phyloP scores from a whole-genome alignment of 371 early-diverging fungal genomes.

The Lichtheimia hyalospora region DNA sequence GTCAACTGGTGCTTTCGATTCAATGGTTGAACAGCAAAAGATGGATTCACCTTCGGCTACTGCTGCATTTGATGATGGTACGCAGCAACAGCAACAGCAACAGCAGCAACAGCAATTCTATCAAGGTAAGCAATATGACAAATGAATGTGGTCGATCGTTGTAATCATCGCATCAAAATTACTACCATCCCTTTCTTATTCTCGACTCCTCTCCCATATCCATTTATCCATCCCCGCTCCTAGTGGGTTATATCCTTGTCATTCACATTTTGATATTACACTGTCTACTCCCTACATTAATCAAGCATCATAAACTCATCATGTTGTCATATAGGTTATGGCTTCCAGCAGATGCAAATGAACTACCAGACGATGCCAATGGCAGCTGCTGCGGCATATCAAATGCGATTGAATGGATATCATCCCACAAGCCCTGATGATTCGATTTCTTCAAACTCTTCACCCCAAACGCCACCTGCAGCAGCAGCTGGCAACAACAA shows the following conservation, averaged over 20 bases:
- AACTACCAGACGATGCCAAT: constrained; percentile 27
- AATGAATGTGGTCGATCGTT: no score
- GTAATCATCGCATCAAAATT: not conserved
- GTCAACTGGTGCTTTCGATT: constrained; percentile 29
- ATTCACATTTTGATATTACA: not conserved
- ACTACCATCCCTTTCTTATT: not conserved
- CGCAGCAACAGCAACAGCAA: constrained; percentile 8
- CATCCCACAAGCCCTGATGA: constrained; percentile 35
- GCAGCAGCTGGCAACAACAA: constrained; percentile 6
- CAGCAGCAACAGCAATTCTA: constrained; percentile 9
- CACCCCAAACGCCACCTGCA: constrained; percentile 29
- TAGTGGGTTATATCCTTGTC: not conserved
- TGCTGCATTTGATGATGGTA: constrained; percentile 22
- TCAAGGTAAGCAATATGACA: not conserved
- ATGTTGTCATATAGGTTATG: constrained; percentile 26
- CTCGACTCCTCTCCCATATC: not conserved
- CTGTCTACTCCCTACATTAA: constrained; percentile 7
- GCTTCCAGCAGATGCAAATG: constrained; percentile 36
- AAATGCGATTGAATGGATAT: not conserved
- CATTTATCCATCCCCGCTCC: constrained; percentile 1
- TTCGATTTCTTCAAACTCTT: constrained; percentile 32
- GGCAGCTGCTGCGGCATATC: constrained; percentile 20
- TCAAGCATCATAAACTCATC: constrained; percentile 1
- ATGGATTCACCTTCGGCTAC: constrained; percentile 12
- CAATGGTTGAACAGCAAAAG: constrained; percentile 29